phyloP scores from a whole-genome alignment of 2,329 filamentous ascomycete genomes.

The Fonsecaea monophora region DNA sequence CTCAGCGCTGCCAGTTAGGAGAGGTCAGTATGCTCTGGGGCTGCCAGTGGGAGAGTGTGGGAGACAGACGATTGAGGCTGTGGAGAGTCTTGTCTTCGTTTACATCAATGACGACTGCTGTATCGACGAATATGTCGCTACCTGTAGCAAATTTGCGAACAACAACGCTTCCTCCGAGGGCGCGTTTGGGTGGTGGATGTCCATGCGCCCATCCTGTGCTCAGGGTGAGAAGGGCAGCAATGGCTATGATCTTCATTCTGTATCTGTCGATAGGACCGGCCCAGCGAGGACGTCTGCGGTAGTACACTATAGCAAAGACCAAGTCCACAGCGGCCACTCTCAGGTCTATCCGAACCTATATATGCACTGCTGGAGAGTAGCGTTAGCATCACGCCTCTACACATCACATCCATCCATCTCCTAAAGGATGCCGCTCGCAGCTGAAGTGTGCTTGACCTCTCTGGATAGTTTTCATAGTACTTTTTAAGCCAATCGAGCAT shows the following conservation, averaged over 20 bases:
- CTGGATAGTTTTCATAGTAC: too few relatives aligned
- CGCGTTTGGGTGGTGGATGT: background rate
- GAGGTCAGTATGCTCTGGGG: background rate
- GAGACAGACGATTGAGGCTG: slow-evolving; percentile 9
- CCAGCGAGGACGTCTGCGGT: background rate
- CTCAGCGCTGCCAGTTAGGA: background rate
- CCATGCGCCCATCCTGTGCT: background rate
- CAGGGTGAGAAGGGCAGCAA: background rate
- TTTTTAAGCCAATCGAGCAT: background rate
- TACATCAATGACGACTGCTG: background rate
- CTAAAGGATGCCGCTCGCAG: background rate
- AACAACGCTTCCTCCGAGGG: slow-evolving; percentile 6
- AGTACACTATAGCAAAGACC: background rate
- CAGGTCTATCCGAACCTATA: background rate
- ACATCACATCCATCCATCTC: background rate
- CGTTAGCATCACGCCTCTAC: too few relatives aligned
- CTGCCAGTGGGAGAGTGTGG: background rate
- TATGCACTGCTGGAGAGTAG: background rate
- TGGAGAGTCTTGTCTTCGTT: background rate
- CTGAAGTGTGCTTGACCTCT: background rate
- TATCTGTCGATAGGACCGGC: background rate
- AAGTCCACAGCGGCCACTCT: background rate
- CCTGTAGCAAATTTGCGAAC: slow-evolving; percentile 1
- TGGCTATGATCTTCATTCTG: slow-evolving; percentile 4
- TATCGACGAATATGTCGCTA: slow-evolving; percentile 8